Evolutionary conservation across 2,329 filamentous ascomycete species (phyloP), one percentile per base, ranked within the genome.

Genomic region (Penicillium verrucosum): DNA sequence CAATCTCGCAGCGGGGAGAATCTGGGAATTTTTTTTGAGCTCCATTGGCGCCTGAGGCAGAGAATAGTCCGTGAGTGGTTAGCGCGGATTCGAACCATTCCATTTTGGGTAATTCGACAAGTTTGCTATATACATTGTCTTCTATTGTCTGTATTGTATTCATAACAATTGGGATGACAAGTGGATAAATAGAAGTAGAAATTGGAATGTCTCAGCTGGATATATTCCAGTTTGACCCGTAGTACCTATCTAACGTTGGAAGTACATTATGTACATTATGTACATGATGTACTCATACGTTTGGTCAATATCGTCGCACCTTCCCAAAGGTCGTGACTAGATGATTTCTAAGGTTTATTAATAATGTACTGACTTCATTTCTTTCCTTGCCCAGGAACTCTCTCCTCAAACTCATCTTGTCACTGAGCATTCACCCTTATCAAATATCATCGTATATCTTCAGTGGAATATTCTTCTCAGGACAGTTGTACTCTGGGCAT

Each of bases 21-120:
- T 44, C 38, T 38, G 48, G 36, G 60, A 57, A 37, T 52, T 58
- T 66, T 60, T 62, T 68, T 64, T 60, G 58, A 57, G 44, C 59
- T 70, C 48, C 34, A 49, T 55, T 42, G 23, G 12, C 44, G 60
- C 64, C 64, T 66, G 47, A 66, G 64, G 61, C 60, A 41, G 0
- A 46, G 0, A 16, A 56, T 58, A 63, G 36, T 36, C 62, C 6
- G 18, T 5, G 12, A 41, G 27, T 5, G 52, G 59, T 25, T 46
- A 54, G 40, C 27, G 56, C 27, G 5, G 11, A 32, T 8, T 21
- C 3, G 16, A 18, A 45, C 38, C 8, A 44, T 14, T 27, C 51
- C 43, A 3, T 32, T 32, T 54, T 34, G 21, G 27, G 51, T 11
- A 54, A 41, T 48, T 47, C 18, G 16, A 48, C 18, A 21, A 21